Evolutionary conservation across 2,329 filamentous ascomycete genomes (phyloP), one percentile per base, ranked within the genome.

Genomic region (Cladophialophora bantiana): DNA sequence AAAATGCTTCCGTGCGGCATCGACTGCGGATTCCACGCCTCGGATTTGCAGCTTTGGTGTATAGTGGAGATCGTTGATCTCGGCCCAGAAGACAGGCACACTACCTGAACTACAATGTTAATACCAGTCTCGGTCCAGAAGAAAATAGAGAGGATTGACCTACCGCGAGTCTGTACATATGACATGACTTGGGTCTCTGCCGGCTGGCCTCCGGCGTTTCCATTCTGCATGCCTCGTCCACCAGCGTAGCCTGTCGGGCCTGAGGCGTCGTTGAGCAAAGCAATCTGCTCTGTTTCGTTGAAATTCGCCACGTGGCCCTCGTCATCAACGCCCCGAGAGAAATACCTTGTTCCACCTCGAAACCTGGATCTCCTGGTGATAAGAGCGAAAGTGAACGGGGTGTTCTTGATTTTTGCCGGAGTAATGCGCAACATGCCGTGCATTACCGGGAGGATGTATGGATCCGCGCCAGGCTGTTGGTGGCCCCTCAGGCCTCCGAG

Each of bases 221-320:
- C 90, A 76, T 91, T 93, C 74, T 91, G 87, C 82, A 91, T 90
- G 20, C 90, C 88, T 66, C 86, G 84, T 73, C 90, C 90, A 61
- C 92, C 91, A 58, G 90, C 90, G 78, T 92, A 97, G 6, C 93
- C 94, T 48, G 91, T 89, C 52, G 95, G 81, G 65, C 88, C 88
- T 3, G 85, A 85, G 56, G 86, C 85, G 78, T 98, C 95, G 74
- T 98, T 98, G 72, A 98, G 80, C 42, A 99, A 88, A 68, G 97
- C 85, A 38, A 95, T 84, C 77, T 99, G 95, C 77, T 99, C 95
- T 0, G 95, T 98, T 83, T 99, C 95, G 77, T 99, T 99, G 85
- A 94, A 99, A 78, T 99, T 99, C 71, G 95, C 93, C n/a, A 95
- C 95, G 77, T 98, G 89, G 31, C 95, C 95, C 68, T 95, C 85